Evolutionary conservation across 1,139 yeast species (phyloP), one percentile per base, ranked within the genome.

Genomic region (Kluyveromyces sp.): DNA sequence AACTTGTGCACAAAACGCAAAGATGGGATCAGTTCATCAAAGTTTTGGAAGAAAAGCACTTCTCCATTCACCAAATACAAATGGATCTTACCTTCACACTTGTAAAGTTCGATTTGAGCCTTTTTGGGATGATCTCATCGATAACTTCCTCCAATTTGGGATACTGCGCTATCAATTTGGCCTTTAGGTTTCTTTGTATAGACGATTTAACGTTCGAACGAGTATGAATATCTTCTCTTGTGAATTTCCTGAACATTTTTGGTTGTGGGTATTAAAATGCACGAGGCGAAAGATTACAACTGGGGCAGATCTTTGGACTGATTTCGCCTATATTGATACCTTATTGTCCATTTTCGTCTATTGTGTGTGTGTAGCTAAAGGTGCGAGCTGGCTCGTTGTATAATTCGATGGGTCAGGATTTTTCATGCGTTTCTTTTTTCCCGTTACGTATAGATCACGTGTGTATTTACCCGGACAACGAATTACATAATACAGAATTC

Each of bases 161-260:
- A 61, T 82, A 90, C 64, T 83, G 87, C 7, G 73, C 72, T 2
- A 83, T 83, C 45, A 90, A 73, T 58, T 81, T 85, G 34, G 83
- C 57, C 64, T 86, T 86, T 55, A 90, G 73, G 6, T 86, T 85
- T 66, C 97, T 78, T 63, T 89, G 96, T 8, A 84, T 92, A 1
- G 97, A 89, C 1, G 96, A 87, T 67, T 90, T 90, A 66, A 89
- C 83, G 63, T 89, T 90, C 10, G 97, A 82, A 54, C 94, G 83
- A 8, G 96, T 83, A 60, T 88, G 95, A 45, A 89, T 77, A 61
- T 89, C 96, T 45, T 88, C 96, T 57, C 79, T 83, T 32, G 88
- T 75, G 69, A 89, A 88, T 65, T 88, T 87, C 64, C 7, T 4
- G 26, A 4, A 35, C 4, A 25, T 25, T 25, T 35, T 30, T 15